A percentile compares a stretch with the other conserved stretches of the same genome.
phyloP scores from a whole-genome alignment of 176 grass and related monocot genomes.

The Juncus effusus region DNA sequence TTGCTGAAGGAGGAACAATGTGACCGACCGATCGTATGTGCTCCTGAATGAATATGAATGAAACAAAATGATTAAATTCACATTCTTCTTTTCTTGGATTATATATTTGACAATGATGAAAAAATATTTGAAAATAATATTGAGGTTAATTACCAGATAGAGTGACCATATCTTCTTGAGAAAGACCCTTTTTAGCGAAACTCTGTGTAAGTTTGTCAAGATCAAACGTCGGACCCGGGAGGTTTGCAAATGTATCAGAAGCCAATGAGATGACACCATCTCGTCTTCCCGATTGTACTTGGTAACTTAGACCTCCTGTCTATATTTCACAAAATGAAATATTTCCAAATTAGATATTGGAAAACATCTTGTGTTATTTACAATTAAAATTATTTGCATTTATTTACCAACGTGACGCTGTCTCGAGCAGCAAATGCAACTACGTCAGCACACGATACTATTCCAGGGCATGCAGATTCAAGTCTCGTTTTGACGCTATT shows the following conservation, averaged over 20 bases:
- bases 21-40: slow-evolving; percentile 39
- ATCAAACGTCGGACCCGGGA: slow-evolving; percentile 22
- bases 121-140: slow-evolving; percentile 1
- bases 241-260: slow-evolving; percentile 25
- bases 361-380: neutral
- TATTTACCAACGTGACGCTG: slow-evolving; percentile 20
- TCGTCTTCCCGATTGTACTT: slow-evolving; percentile 37
- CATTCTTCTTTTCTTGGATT: neutral
- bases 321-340: slow-evolving; percentile 15
- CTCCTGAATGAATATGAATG: slow-evolving; percentile 20
- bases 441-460: slow-evolving; percentile 25
- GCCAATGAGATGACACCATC: slow-evolving; percentile 52
- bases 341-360: neutral
- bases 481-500: slow-evolving; percentile 9
- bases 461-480: slow-evolving; percentile 13
- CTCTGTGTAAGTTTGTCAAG: slow-evolving; percentile 29
- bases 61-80: neutral
- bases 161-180: slow-evolving; percentile 53
- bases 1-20: slow-evolving; percentile 38
- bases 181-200: slow-evolving; percentile 37
- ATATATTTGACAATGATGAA: neutral
- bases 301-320: slow-evolving; percentile 44
- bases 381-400: neutral
- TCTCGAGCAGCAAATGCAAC: slow-evolving; percentile 29
- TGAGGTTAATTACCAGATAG: slow-evolving; percentile 43